phyloP scores from a whole-genome alignment of 1,139 yeast species.

The Protomyces arabidopsidicola region DNA sequence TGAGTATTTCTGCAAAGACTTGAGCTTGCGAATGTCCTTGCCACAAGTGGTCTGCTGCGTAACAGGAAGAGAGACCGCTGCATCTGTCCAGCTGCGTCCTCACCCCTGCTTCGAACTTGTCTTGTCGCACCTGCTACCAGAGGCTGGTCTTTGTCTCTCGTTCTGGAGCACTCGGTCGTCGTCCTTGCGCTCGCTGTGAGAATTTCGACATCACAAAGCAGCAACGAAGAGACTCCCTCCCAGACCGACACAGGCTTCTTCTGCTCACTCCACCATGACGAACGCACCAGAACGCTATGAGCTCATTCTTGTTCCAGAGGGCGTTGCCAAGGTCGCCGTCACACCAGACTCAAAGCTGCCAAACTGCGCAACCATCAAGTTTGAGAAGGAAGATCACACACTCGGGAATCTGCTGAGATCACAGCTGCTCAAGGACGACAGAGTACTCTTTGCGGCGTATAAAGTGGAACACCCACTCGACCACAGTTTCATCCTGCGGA shows the following conservation, averaged over 20 bases:
- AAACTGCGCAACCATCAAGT: slow-evolving; percentile 84
- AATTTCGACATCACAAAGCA: not conserved
- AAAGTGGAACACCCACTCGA: slow-evolving; percentile 96
- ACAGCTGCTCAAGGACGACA: slow-evolving; percentile 63
- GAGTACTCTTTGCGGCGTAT: slow-evolving; percentile 92
- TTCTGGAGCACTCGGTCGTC: not conserved
- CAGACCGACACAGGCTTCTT: not conserved
- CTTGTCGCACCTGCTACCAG: too few relatives aligned
- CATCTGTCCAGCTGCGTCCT: not conserved
- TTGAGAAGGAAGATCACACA: slow-evolving; percentile 97
- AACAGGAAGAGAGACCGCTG: not conserved
- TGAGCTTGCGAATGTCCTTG: not conserved
- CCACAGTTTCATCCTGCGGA: slow-evolving; percentile 86
- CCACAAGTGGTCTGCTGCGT: not conserved
- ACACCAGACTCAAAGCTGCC: slow-evolving; percentile 95
- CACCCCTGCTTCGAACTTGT: not conserved
- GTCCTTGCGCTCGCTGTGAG: not conserved
- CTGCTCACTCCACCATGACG: slow-evolving; percentile 46
- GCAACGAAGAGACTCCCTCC: not conserved
- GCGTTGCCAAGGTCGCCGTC: slow-evolving; percentile 69
- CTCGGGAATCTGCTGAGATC: slow-evolving; percentile 83
- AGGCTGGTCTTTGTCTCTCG: too few relatives aligned
- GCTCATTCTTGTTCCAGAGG: slow-evolving; percentile 93
- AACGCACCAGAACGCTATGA: slow-evolving; percentile 99
- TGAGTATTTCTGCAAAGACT: not conserved